A percentile compares a stretch with the other conserved stretches of the same genome.
Evolutionary conservation across 768 basidiomycete genomes (phyloP).

Genomic region (Gyrodon lividus): DNA sequence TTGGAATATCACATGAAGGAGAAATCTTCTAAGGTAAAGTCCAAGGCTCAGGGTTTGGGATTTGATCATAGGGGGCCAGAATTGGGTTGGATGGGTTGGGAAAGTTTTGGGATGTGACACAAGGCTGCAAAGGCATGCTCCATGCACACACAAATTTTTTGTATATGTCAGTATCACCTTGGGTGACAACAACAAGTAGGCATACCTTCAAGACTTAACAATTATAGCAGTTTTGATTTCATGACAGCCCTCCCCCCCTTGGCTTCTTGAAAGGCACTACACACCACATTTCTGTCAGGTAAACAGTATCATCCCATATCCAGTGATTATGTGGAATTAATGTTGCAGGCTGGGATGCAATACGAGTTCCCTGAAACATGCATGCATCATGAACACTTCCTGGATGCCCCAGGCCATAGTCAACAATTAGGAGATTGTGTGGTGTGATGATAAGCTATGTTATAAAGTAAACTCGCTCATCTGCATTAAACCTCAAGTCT

Average conservation of each 20-base stretch:
- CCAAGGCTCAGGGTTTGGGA: too few species aligned
- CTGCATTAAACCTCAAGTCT: too few species aligned
- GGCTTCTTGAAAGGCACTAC: slow-evolving; percentile 13
- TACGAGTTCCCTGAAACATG: too few species aligned
- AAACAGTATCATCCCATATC: slow-evolving; percentile 4
- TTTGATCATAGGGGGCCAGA: too few species aligned
- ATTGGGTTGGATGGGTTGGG: too few species aligned
- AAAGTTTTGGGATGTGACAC: too few species aligned
- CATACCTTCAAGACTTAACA: neutral
- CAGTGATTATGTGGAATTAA: slow-evolving; percentile 6
- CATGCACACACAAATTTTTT: neutral
- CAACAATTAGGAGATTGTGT: neutral
- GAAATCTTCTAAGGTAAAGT: too few species aligned
- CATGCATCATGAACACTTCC: slow-evolving; percentile 6
- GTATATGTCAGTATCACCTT: neutral
- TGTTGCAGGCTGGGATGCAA: neutral
- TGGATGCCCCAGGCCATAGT: slow-evolving; percentile 3
- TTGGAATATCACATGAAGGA: too few species aligned
- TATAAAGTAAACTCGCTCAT: too few species aligned
- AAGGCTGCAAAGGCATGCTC: slow-evolving; percentile 4
- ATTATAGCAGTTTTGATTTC: neutral
- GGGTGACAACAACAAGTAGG: neutral
- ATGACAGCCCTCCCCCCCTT: neutral
- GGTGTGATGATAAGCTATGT: too few species aligned
- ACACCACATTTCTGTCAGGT: neutral